Evolutionary conservation across 495 filamentous ascomycete species (phyloP), one percentile per base, ranked within the genome.

Genomic region (Amniculicola lignicola): DNA sequence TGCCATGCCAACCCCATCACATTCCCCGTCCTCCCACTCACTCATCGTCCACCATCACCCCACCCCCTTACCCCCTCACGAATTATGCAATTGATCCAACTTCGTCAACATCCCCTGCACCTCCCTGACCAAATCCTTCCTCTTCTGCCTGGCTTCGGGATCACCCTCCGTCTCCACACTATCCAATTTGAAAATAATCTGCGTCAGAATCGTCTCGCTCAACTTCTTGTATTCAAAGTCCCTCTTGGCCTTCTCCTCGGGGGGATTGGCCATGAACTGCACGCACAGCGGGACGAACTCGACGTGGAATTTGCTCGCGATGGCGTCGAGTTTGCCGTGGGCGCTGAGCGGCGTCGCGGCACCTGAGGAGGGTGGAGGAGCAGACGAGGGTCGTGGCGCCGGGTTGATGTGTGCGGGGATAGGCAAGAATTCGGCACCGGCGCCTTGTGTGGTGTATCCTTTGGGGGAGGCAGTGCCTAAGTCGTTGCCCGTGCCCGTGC

Each of bases 181-280:
- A 48, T 65, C 63, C 31, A 65, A 25, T 51, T 62, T 96, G 62
- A 98, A 61, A 52, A 96, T 58, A 5, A 92, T 78, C 67, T 96
- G 88, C 44, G 82, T 78, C 75, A 97, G 72, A 48, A 96, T 85
- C 3, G 82, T 88, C 75, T 96, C 93, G 23, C 79, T 84, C 28
- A 96, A 65, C 67, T 81, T 87, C 69, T 86, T 84, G 56, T 96
- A 84, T 59, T 92, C 86, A 35, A 87, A 86, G 16, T 82, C 81
- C 35, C 82, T 75, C 72, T 85, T 84, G 69, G 87, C 85, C 16
- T 68, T 61, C 21, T 96, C 90, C 2, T 61, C 62, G 0, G 93
- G 93, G 12, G 92, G 84, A 16, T 76, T 63, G 0, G 74, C 64
- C 21, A 81, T 75, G 69, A 85, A 96, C 28, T 79, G 68, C 0